Conservation (phyloP, 345 rosid genomes). For the Populus euphratica region DNA sequence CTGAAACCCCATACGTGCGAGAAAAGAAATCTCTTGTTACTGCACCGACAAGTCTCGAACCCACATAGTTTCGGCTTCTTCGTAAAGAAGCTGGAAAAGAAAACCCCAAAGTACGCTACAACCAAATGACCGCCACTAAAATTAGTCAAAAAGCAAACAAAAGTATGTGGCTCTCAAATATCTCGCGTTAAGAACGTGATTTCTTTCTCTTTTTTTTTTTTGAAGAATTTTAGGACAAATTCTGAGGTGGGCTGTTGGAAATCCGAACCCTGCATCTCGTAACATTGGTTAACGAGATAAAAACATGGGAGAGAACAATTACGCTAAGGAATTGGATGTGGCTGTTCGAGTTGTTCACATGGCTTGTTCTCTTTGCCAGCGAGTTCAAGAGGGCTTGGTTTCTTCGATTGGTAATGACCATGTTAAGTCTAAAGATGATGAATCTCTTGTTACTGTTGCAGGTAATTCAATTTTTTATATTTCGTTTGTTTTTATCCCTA, state of each 20-base stretch:
- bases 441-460: conserved; percentile 90
- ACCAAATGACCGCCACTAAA: too few relatives aligned
- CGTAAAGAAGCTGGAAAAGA: too few relatives aligned
- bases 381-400: conserved; percentile 58
- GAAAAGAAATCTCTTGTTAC: too few relatives aligned
- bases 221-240: background rate
- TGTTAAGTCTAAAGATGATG: conserved; percentile 72
- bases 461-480: conserved; percentile 34
- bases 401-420: conserved; percentile 36
- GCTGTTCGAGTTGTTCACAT: conserved; percentile 79
- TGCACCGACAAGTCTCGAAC: too few relatives aligned
- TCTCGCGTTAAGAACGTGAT: too few relatives aligned
- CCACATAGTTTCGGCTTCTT: too few relatives aligned
- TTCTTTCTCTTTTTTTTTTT: too few relatives aligned
- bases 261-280: background rate
- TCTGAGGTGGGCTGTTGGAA: background rate
- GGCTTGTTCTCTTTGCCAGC: conserved; percentile 74
- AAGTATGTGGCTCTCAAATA: too few relatives aligned
- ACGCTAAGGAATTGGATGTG: conserved; percentile 57
- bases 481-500: background rate
- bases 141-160: too few relatives aligned
- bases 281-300: background rate
- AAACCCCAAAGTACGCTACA: background rate
- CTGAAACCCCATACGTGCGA: too few relatives aligned
- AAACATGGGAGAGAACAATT: conserved; percentile 32